Conservation (phyloP, 2,329 filamentous ascomycete genomes). For the Colletotrichum sp. region DNA sequence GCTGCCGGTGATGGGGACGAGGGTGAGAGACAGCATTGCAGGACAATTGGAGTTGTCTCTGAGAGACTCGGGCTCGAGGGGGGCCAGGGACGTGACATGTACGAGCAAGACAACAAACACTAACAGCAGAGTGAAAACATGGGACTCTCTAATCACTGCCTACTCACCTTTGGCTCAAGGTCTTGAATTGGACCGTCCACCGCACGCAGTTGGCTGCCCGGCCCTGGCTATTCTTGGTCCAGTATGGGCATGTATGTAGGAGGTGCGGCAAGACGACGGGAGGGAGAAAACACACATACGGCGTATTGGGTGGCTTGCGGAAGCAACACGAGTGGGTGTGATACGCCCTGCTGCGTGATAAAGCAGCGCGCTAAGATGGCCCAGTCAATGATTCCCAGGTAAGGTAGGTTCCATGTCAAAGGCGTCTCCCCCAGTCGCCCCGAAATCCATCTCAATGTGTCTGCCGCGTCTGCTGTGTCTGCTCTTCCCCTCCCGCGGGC, state of each 20-base stretch:
- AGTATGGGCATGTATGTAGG: not conserved
- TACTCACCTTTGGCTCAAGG: not conserved
- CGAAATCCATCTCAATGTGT: not conserved
- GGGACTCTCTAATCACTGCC: not conserved
- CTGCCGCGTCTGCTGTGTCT: not conserved
- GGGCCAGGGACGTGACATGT: not conserved
- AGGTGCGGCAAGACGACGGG: slow-evolving; percentile 10
- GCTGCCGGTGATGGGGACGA: not conserved
- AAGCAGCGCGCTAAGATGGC: not conserved
- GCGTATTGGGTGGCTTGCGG: slow-evolving; percentile 3
- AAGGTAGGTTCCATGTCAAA: not conserved
- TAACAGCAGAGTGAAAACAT: not conserved
- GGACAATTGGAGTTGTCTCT: not conserved
- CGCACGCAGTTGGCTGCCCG: not conserved
- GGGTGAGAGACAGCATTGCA: not conserved
- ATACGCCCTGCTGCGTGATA: not conserved
- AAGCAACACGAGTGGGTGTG: not conserved
- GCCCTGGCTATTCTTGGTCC: not conserved
- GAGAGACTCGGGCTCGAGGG: not conserved
- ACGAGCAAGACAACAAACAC: not conserved
- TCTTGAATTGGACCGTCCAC: not conserved
- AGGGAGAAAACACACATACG: slow-evolving; percentile 10
- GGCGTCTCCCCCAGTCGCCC: not conserved
- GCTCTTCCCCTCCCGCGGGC: not conserved
- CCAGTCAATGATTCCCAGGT: not conserved